Base-by-base conservation (phyloP, 2,329 filamentous ascomycete species). In the Penicillium sp. region DNA sequence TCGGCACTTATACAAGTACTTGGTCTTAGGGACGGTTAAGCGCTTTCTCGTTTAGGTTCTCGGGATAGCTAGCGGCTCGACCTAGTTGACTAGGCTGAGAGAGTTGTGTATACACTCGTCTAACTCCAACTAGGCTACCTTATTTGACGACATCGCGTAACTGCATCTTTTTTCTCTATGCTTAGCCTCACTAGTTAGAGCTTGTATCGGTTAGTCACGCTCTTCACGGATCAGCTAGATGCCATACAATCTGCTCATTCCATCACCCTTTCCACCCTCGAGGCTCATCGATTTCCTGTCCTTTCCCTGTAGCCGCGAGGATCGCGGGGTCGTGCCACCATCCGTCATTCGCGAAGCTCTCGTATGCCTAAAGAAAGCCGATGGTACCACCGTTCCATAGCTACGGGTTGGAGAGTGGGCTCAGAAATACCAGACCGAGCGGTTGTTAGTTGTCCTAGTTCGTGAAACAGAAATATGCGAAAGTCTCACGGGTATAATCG, bases 271-370 rank as follows among this genome's bases (percentile, higher is more conserved):
- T 75, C 91, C 91, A 98, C 8, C 80, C 90, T 20, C 83, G 82
- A 34, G 79, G 74, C 67, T 97, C 90, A 69, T 97, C 93, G 47
- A 80, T 80, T 42, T 88, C 87, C 5, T 85, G 66, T 13, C 93
- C 93, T 47, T 89, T 79, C 43, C 93, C 93, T 1, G 89, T 95
- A 1, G 90, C 84, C 9, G 85, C 82, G 20, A 98, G 81, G 52
- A 98, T 90, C 53, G 81, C 82, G 35, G 82, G 80, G 63, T 97
- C 90, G 69, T 98, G 93, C 93, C 93, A 98, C 93, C 93, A 98
- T 53, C 91, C 89, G 55, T 90, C 91, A 56, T 85, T 86, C 51
- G 82, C 74, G 58, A 97, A 87, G 42, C 80, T 77, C 55, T 94
- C 86, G 55, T 86, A 84, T 38, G 77, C 83, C 50, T 86, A 82